Evolutionary conservation across 2,329 filamentous ascomycete species (phyloP).

Genomic region (Periconia digitata): DNA sequence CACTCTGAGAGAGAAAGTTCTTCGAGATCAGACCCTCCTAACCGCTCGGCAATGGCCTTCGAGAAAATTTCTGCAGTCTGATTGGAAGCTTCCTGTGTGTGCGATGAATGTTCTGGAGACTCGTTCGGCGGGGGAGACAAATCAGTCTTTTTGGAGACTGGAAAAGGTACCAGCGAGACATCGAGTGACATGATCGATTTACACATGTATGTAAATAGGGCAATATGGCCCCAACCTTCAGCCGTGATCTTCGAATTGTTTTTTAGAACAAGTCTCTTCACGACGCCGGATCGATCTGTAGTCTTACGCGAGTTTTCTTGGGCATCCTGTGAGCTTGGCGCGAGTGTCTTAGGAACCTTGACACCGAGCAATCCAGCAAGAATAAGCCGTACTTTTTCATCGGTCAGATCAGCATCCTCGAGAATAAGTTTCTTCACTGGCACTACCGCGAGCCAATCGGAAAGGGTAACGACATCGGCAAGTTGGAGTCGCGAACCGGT

Average conservation of each 20-base stretch:
- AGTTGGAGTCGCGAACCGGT: conserved; percentile 82
- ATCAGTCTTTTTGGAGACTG: conserved; percentile 13
- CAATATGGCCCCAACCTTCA: conserved; percentile 90
- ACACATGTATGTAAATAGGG: conserved; percentile 87
- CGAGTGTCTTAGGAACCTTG: conserved; percentile 57
- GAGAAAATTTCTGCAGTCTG: conserved; percentile 69
- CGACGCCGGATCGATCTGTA: conserved; percentile 65
- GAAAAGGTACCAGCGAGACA: conserved; percentile 78
- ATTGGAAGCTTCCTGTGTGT: conserved; percentile 26
- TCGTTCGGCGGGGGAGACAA: conserved; percentile 17
- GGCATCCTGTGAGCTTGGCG: conserved; percentile 10
- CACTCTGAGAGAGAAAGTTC: conserved; percentile 83
- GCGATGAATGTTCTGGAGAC: conserved; percentile 7
- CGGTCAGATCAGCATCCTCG: conserved; percentile 83
- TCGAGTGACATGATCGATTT: conserved; percentile 84
- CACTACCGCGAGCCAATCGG: conserved; percentile 92
- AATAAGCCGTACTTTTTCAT: conserved; percentile 84
- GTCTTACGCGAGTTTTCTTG: conserved; percentile 27
- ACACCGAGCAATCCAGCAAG: conserved; percentile 83
- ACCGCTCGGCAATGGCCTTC: conserved; percentile 73
- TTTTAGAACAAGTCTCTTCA: conserved; percentile 85
- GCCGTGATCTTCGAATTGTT: conserved; percentile 82
- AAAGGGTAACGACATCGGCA: conserved; percentile 80
- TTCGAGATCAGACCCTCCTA: conserved; percentile 75
- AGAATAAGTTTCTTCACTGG: conserved; percentile 84